Percentiles rank a stretch among this genome's conserved stretches.
phyloP scores from a whole-genome alignment of 208 protist genomes.

The Trypanosoma caninum region DNA sequence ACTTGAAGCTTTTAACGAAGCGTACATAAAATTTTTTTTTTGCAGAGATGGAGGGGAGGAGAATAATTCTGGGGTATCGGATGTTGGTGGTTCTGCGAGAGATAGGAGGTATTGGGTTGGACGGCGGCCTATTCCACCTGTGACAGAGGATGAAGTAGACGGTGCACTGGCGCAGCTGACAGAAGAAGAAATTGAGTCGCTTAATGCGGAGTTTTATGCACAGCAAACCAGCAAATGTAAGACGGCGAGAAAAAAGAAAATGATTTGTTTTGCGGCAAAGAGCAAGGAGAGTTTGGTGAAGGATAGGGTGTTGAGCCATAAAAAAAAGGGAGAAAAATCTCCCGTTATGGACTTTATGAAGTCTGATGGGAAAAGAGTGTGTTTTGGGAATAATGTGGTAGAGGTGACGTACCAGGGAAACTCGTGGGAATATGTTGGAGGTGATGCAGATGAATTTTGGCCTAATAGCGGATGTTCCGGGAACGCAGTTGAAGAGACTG shows the following conservation, averaged over 20 bases:
- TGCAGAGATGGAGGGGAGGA: neutral
- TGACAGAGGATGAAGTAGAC: constrained; percentile 24
- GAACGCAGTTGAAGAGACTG: too few species aligned
- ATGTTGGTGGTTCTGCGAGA: too few species aligned
- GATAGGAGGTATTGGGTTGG: constrained; percentile 1
- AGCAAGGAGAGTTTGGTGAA: too few species aligned
- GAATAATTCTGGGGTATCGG: neutral
- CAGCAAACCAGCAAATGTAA: constrained; percentile 6
- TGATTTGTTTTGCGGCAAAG: too few species aligned
- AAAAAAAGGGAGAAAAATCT: neutral
- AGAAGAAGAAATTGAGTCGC: neutral
- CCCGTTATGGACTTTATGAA: neutral
- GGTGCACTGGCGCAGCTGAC: constrained; percentile 11
- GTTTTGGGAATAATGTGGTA: constrained; percentile 9
- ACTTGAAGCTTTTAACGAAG: too few species aligned
- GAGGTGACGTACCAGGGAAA: too few species aligned
- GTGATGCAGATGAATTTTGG: too few species aligned
- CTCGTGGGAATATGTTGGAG: constrained; percentile 9
- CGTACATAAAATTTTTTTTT: too few species aligned
- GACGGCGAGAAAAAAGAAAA: neutral
- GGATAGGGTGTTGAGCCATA: too few species aligned
- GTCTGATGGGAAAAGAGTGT: constrained; percentile 11
- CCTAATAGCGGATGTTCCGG: too few species aligned
- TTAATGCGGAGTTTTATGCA: constrained; percentile 17
- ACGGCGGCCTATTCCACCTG: constrained; percentile 9